These are phyloP conservation scores for Camptophora hylomeconis DNA, from an alignment of 2,329 filamentous ascomycete species.

Conservation along the genomic window DNA sequence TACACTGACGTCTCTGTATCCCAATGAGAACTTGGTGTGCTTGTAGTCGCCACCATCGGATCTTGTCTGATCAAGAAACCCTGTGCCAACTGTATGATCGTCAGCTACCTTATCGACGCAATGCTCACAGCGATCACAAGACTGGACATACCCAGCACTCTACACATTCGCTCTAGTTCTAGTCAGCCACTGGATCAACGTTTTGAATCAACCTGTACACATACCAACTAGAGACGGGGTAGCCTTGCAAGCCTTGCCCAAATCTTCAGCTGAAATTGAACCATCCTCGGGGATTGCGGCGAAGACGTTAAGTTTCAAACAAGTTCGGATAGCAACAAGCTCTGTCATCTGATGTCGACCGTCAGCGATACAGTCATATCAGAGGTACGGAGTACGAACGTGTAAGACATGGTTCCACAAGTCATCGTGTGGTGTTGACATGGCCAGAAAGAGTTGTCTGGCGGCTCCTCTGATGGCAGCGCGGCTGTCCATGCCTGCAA, in stretches of 20 bases:
- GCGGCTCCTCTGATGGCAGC: no score
- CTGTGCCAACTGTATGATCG: slow-evolving; percentile 7
- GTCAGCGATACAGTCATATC: no score
- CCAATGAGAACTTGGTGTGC: slow-evolving; percentile 9
- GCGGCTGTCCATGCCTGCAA: no score
- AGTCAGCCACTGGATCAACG: no score
- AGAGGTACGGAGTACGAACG: no score
- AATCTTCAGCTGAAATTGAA: slow-evolving; percentile 6
- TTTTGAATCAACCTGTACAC: no score
- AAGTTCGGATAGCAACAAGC: slow-evolving; percentile 13
- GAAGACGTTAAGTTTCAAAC: slow-evolving; percentile 16
- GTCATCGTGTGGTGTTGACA: no score
- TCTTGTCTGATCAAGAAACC: slow-evolving; percentile 8
- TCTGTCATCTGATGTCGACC: slow-evolving; percentile 15
- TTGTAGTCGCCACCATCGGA: slow-evolving; percentile 4
- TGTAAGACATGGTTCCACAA: no score
- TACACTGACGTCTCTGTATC: slow-evolving; percentile 6
- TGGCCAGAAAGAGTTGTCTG: no score
- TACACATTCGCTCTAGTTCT: slow-evolving; percentile 7
- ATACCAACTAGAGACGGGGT: slow-evolving; percentile 6
- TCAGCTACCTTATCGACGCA: no score
- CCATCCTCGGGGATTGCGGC: slow-evolving; percentile 15
- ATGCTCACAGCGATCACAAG: no score
- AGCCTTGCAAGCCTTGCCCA: slow-evolving; percentile 6
- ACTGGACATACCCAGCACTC: no score